Evolutionary conservation across 371 early-diverging fungal genomes (phyloP), one percentile per base, ranked within the genome.

Genomic region (Mortierella sp.): DNA sequence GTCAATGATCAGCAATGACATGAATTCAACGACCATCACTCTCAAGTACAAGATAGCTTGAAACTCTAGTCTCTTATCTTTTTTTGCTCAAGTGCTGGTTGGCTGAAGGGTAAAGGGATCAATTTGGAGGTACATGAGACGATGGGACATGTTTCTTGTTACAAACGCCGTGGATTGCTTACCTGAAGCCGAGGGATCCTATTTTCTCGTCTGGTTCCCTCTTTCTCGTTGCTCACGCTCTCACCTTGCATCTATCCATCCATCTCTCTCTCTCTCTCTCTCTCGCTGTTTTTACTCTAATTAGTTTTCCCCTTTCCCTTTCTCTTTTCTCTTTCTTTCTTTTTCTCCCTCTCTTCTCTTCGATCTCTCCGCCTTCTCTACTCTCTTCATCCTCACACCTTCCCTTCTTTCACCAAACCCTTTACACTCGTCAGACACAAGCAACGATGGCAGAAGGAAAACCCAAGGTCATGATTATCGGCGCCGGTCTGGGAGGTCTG

Each of bases 401-500:
- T 31, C 60, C 38, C 44, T 58, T 45, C 44, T 14, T 10, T 42
- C 31, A 26, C 21, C 28, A 26, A 16, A 10, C 19, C 9, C 31
- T 19, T 34, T 26, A 13, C 16, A 14, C 31, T 4, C 60, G 3
- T 31, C 19, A 55, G 38, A 38, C 44, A 68, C 9, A 68, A 34
- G 28, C 44, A 28, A 47, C 28, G 19, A 60, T 60, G 26, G 31
- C 60, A 48, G 75, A 57, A 42, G 68, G 68, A 47, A 57, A 70
- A 7, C 83, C 79, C 24, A 75, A 75, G 28, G 70, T 82, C 13
- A 34, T 79, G 76, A 79, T 82, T 52, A 55, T 76, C 54, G 83
- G 83, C 9, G 83, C 79, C 13, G 83, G 83, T 0, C 47, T 82
- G 1, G 79, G 79, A 31, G 79, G 83, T 3, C 65, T 82, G n/a